Evolutionary conservation across 805 yeast genomes (phyloP).

Genomic region (Schwanniomyces polymorphus): DNA sequence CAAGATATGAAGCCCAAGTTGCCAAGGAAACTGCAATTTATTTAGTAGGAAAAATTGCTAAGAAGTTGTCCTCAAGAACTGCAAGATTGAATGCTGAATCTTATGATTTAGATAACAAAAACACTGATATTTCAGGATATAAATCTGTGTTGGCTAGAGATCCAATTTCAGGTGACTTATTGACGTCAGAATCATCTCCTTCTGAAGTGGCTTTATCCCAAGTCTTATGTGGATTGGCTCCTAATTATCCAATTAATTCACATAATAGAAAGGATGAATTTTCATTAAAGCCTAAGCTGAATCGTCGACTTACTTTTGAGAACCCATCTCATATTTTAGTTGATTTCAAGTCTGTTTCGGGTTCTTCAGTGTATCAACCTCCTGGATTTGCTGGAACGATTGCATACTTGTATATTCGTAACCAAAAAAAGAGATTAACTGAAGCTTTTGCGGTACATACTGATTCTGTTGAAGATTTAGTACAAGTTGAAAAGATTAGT

Average conservation of each 20-base stretch:
- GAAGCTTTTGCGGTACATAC: constrained; percentile 78
- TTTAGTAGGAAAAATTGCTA: constrained; percentile 58
- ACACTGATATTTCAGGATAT: constrained; percentile 60
- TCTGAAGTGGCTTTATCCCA: constrained; percentile 67
- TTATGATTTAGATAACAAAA: constrained; percentile 38
- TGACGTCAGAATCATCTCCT: constrained; percentile 45
- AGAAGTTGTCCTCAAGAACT: constrained; percentile 49
- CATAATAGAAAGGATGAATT: constrained; percentile 25
- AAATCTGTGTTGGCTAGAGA: constrained; percentile 70
- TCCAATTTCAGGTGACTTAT: constrained; percentile 55
- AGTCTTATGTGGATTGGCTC: constrained; percentile 66
- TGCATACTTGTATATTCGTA: constrained; percentile 71
- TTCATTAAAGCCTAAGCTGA: constrained; percentile 45
- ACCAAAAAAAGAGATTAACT: constrained; percentile 61
- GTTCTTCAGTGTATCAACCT: constrained; percentile 59
- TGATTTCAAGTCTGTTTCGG: constrained; percentile 69
- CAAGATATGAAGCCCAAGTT: constrained; percentile 49
- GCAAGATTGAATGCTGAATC: constrained; percentile 40
- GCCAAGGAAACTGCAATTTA: constrained; percentile 54
- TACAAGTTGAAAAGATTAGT: constrained; percentile 62
- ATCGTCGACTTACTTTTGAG: constrained; percentile 47
- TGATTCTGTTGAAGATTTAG: constrained; percentile 53
- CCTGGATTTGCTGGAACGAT: constrained; percentile 69
- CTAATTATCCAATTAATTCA: constrained; percentile 61
- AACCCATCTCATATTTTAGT: constrained; percentile 70